A percentile compares a stretch with the other conserved stretches of the same genome.
phyloP scores from a whole-genome alignment of 2,329 filamentous ascomycete genomes.

The Colletotrichum destructivum region DNA sequence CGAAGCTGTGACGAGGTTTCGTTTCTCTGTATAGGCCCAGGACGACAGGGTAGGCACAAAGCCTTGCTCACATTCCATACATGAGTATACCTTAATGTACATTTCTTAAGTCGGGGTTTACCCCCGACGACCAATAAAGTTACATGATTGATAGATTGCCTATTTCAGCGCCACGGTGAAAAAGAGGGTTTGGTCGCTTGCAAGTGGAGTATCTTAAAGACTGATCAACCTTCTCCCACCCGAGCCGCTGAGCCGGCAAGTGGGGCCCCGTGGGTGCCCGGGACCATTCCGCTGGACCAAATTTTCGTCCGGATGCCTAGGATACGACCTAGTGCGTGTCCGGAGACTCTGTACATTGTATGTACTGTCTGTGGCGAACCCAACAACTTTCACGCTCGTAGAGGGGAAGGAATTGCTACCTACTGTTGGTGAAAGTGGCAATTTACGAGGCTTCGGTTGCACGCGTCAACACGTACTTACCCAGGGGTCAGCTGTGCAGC shows the following conservation, averaged over 20 bases:
- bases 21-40: neutral
- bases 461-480: neutral
- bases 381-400: no score
- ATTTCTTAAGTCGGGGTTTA: neutral
- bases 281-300: constrained; percentile 18
- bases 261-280: neutral
- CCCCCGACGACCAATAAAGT: neutral
- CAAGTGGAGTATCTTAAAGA: neutral
- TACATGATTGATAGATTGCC: neutral
- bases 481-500: neutral
- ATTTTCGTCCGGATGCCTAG: constrained; percentile 25
- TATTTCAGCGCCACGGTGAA: neutral
- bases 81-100: constrained; percentile 4
- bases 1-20: neutral
- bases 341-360: no score
- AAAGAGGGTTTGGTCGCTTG: neutral
- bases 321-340: no score
- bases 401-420: no score
- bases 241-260: neutral
- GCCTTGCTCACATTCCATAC: neutral
- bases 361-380: no score
- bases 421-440: no score
- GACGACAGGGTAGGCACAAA: neutral
- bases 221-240: neutral
- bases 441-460: no score